phyloP scores from a whole-genome alignment of 768 basidiomycete genomes.

The Sporobolomyces roseus region DNA sequence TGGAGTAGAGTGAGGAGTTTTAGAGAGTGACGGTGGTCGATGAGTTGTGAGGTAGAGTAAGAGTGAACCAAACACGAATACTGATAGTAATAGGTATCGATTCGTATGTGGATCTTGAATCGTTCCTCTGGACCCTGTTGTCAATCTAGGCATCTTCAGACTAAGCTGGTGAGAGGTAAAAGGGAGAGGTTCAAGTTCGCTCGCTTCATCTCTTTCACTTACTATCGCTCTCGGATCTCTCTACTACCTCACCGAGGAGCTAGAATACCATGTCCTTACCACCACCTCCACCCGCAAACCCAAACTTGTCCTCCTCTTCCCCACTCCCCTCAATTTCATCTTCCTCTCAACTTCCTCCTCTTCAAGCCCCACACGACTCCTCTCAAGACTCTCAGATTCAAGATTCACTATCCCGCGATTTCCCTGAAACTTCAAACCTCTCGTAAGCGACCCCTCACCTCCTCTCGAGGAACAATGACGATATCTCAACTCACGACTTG shows the following conservation, averaged over 20 bases:
- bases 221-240: neutral
- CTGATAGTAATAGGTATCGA: neutral
- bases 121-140: too few relatives aligned
- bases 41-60: constrained; percentile 11
- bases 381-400: neutral
- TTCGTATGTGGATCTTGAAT: constrained; percentile 8
- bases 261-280: neutral
- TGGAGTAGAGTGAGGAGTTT: neutral
- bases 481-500: neutral
- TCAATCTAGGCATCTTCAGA: neutral
- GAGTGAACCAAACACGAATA: neutral
- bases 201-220: neutral
- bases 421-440: neutral
- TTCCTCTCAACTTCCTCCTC: neutral
- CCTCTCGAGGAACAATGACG: too few relatives aligned
- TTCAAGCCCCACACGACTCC: too few relatives aligned
- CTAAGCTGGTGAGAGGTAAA: too few relatives aligned
- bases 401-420: constrained; percentile 23
- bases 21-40: neutral
- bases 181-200: neutral
- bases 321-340: neutral
- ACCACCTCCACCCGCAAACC: neutral
- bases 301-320: neutral
- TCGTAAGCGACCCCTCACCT: too few relatives aligned
- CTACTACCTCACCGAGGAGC: too few relatives aligned